Conservation (phyloP, 2,329 filamentous ascomycete genomes). For the Pseudogymnoascus sp. region DNA sequence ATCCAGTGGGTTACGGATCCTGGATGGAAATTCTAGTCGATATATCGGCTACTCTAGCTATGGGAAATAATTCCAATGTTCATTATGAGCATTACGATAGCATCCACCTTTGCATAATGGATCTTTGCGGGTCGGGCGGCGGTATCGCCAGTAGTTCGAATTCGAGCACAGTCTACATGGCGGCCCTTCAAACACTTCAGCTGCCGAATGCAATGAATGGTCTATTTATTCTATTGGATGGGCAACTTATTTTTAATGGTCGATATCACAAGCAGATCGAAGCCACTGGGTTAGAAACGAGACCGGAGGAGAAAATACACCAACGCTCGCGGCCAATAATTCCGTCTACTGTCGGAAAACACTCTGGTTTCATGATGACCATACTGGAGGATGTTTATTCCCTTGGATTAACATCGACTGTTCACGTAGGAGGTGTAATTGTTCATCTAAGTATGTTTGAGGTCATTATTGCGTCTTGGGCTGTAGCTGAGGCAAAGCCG, state of each 20-base stretch:
- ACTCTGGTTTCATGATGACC: neutral
- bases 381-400: neutral
- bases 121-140: too few relatives aligned
- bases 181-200: neutral
- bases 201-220: neutral
- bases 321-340: neutral
- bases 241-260: neutral
- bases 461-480: neutral
- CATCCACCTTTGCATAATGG: neutral
- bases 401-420: neutral
- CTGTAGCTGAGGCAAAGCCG: neutral
- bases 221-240: neutral
- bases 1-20: neutral
- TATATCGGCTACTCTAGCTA: too few relatives aligned
- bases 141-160: neutral
- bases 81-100: too few relatives aligned
- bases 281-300: neutral
- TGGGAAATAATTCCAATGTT: too few relatives aligned
- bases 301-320: neutral
- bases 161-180: neutral
- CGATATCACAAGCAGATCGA: neutral
- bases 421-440: neutral
- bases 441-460: neutral
- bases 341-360: neutral
- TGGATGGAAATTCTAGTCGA: too few relatives aligned